These are phyloP conservation scores for Quercus mongolica DNA, from an alignment of 306 rosid genomes.

Conservation along the genomic window DNA sequence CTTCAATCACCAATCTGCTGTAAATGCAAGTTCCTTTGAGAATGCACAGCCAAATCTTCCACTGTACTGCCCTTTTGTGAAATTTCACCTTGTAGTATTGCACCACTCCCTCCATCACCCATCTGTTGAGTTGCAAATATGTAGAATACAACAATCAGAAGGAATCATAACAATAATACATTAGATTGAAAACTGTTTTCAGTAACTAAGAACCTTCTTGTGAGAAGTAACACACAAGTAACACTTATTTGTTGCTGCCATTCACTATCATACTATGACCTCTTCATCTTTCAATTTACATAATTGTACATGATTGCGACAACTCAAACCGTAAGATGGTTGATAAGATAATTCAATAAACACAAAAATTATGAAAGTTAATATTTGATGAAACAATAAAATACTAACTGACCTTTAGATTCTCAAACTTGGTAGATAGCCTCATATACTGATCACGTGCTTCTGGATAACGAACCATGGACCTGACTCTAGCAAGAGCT, in stretches of 20 bases:
- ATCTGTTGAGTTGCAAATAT: conserved; percentile 4
- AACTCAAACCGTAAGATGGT: not conserved
- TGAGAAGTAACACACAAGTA: not conserved
- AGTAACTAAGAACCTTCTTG: not conserved
- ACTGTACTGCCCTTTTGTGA: not conserved
- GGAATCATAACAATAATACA: not conserved
- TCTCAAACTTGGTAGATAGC: conserved; percentile 45
- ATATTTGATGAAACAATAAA: not conserved
- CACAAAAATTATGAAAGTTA: not conserved
- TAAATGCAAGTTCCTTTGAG: not conserved
- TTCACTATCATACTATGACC: not conserved
- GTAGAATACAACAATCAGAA: not conserved
- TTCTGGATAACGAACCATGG: conserved; percentile 60
- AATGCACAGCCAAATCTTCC: conserved; percentile 5
- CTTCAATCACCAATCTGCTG: conserved; percentile 1
- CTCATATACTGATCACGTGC: conserved; percentile 71
- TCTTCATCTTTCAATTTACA: not conserved
- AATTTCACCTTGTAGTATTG: not conserved
- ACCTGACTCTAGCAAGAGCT: conserved; percentile 63
- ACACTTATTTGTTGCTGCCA: not conserved
- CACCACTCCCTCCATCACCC: conserved; percentile 12
- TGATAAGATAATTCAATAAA: not conserved
- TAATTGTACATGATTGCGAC: not conserved
- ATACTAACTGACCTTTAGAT: conserved; percentile 37
- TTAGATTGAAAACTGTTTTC: not conserved